Percentiles rank a stretch among this genome's conserved stretches.
Conservation (phyloP, 768 basidiomycete genomes). For the Gloeopeniophorella convolvens region DNA sequence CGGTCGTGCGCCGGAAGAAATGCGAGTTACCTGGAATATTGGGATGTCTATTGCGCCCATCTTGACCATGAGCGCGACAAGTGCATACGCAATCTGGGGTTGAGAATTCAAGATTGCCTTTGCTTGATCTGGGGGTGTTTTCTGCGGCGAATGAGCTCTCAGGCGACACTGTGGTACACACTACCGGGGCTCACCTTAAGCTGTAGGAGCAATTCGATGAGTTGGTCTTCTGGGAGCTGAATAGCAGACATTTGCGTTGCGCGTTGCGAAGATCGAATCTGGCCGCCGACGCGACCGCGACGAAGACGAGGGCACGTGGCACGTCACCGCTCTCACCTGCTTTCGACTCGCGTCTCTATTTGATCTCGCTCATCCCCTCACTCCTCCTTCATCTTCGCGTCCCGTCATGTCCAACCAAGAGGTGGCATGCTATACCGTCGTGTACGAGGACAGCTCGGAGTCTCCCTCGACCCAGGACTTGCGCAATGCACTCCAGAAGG, state of each 20-base stretch:
- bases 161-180: background rate
- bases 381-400: background rate
- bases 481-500: conserved; percentile 81
- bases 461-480: conserved; percentile 78
- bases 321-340: background rate
- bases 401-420: conserved; percentile 40
- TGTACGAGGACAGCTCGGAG: conserved; percentile 68
- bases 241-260: conserved; percentile 42
- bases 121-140: conserved; percentile 68
- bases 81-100: conserved; percentile 70
- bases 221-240: conserved; percentile 53
- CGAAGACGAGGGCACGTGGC: conserved; percentile 5
- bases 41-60: conserved; percentile 70
- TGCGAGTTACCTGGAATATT: conserved; percentile 56
- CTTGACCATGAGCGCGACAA: conserved; percentile 72
- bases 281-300: background rate
- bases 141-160: conserved; percentile 34
- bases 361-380: background rate
- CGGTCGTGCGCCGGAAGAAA: background rate
- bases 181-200: conserved; percentile 46
- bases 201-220: conserved; percentile 69
- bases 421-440: conserved; percentile 68
- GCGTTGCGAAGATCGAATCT: background rate
- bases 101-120: conserved; percentile 62
- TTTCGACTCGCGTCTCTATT: background rate